These are phyloP conservation scores for Suillus subaureus DNA, from an alignment of 768 basidiomycete species.

Conservation along the genomic window DNA sequence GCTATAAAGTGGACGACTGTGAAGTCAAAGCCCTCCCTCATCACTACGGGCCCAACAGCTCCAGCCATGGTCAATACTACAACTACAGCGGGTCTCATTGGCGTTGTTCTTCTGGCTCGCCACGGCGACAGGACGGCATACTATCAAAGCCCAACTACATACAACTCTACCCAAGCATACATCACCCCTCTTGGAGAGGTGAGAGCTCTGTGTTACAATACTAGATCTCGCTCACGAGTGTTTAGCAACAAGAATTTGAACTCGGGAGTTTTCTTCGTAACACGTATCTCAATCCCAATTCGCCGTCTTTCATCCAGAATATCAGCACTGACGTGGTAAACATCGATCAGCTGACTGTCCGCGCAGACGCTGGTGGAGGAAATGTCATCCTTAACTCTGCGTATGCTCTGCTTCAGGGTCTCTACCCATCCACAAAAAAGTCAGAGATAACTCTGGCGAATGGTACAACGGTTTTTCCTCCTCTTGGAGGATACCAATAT, in stretches of 20 bases:
- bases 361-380: constrained; percentile 81
- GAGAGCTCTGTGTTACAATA: neutral
- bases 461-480: constrained; percentile 66
- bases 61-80: constrained; percentile 27
- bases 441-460: constrained; percentile 75
- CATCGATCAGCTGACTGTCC: constrained; percentile 69
- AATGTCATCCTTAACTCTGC: constrained; percentile 82
- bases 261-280: constrained; percentile 62
- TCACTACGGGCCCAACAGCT: neutral
- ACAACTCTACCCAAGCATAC: constrained; percentile 61
- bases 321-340: constrained; percentile 68
- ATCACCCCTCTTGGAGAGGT: constrained; percentile 78
- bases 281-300: constrained; percentile 63
- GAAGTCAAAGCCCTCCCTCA: neutral
- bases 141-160: constrained; percentile 74
- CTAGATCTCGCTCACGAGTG: constrained; percentile 7
- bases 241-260: constrained; percentile 64
- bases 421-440: constrained; percentile 73
- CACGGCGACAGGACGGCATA: constrained; percentile 74
- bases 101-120: constrained; percentile 73
- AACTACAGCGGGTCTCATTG: constrained; percentile 47
- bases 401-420: constrained; percentile 79
- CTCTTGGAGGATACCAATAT: constrained; percentile 87
- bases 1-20: neutral
- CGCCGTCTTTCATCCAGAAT: constrained; percentile 66